Evolutionary conservation across 2,329 filamentous ascomycete species (phyloP).

Genomic region (Exophiala dermatitidis): DNA sequence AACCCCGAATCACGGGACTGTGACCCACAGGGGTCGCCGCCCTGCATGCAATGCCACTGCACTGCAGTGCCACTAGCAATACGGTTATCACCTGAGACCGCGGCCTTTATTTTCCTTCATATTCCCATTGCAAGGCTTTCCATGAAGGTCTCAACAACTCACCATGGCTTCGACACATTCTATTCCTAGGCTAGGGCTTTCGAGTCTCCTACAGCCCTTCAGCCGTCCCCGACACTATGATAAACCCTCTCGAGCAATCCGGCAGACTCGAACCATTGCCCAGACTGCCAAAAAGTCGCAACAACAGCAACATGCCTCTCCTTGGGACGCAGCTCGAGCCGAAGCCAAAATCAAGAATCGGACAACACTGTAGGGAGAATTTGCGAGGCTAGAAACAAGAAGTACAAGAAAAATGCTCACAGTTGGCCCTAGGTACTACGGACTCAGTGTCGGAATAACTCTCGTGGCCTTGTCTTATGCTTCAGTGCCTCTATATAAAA

Average conservation of each 20-base stretch:
- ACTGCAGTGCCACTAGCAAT: too few relatives aligned
- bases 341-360: conserved; percentile 23
- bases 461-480: conserved; percentile 59
- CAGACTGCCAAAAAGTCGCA: conserved; percentile 13
- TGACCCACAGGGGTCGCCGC: too few relatives aligned
- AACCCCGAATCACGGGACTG: too few relatives aligned
- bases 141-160: not conserved
- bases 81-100: too few relatives aligned
- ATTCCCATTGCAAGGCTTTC: not conserved
- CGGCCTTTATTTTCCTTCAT: not conserved
- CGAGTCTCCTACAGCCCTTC: not conserved
- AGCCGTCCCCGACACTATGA: not conserved
- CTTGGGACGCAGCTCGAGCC: conserved; percentile 20
- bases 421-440: conserved; percentile 48
- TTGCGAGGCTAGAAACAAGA: not conserved
- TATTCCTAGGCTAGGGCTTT: not conserved
- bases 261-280: conserved; percentile 8
- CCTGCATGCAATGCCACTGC: too few relatives aligned
- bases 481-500: conserved; percentile 61
- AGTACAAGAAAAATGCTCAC: not conserved
- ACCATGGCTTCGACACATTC: not conserved
- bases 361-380: conserved; percentile 21
- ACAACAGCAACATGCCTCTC: conserved; percentile 11
- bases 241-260: not conserved
- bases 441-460: conserved; percentile 55